phyloP scores from a whole-genome alignment of 2,329 filamentous ascomycete species.

The Botrytis byssoidea region DNA sequence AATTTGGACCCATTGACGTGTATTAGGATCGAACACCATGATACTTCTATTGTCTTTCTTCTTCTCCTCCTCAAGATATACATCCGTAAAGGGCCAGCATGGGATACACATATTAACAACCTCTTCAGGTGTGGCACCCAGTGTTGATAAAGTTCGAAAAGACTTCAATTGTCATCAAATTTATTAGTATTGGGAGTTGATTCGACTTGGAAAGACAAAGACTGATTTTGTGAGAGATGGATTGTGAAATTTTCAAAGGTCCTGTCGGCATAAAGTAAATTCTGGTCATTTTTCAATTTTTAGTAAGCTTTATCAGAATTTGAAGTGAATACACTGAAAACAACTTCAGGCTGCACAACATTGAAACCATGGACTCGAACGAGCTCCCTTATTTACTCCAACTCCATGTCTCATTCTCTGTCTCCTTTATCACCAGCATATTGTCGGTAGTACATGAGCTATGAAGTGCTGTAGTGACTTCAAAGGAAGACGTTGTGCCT shows the following conservation, averaged over 20 bases:
- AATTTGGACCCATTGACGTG: constrained; percentile 25
- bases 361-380: not conserved
- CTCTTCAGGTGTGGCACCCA: not conserved
- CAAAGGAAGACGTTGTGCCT: not conserved
- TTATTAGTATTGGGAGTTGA: not conserved
- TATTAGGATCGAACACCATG: constrained; percentile 27
- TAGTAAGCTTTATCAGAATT: not conserved
- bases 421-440: too few species aligned
- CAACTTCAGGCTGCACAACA: not conserved
- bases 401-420: too few species aligned
- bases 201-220: not conserved
- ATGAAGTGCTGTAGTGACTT: not conserved
- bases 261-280: not conserved
- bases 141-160: not conserved
- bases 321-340: not conserved
- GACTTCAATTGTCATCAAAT: not conserved
- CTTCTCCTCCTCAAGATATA: constrained; percentile 32
- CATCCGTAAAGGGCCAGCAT: constrained; percentile 31
- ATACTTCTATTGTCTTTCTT: constrained; percentile 24
- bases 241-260: too few species aligned
- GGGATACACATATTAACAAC: constrained; percentile 27
- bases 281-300: too few species aligned
- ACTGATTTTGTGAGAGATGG: not conserved
- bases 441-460: not conserved
- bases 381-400: not conserved